Percentiles rank a stretch among this genome's conserved stretches.
These are phyloP conservation scores for Pinus albicaulis DNA, from an alignment of 75 land plant genomes.

Conservation along the genomic window DNA sequence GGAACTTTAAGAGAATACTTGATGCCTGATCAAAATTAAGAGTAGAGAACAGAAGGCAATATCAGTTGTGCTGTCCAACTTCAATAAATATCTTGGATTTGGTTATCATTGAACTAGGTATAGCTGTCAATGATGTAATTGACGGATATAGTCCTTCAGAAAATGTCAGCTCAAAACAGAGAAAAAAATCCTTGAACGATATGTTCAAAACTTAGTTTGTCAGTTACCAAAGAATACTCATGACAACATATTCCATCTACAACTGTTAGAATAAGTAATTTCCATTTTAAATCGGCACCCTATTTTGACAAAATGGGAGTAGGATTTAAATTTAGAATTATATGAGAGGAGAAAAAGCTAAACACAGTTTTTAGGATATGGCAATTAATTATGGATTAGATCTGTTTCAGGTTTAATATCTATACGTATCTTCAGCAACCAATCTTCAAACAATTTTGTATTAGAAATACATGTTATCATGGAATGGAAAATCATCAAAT, in stretches of 20 bases:
- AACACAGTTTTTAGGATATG: no score
- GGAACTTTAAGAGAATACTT: background rate
- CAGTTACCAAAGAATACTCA: background rate
- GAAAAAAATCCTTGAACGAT: background rate
- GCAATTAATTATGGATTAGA: no score
- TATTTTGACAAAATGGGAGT: background rate
- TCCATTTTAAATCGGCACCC: background rate
- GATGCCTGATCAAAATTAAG: background rate
- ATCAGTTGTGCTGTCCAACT: background rate
- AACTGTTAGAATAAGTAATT: background rate
- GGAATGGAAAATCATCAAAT: no score
- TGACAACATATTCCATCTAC: background rate
- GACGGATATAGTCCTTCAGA: background rate
- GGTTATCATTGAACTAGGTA: background rate
- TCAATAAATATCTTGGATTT: background rate
- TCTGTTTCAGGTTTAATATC: no score
- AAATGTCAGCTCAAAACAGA: background rate
- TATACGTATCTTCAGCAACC: no score
- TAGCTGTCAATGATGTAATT: background rate
- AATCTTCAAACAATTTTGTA: no score
- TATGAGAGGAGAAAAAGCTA: no score
- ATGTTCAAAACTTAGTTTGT: background rate
- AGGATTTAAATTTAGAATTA: no score
- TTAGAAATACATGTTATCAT: no score
- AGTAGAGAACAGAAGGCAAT: background rate